Percentiles rank a stretch among this genome's conserved stretches.
These are phyloP conservation scores for Sphagnum magellanicum DNA, from an alignment of 228 moss, liverwort and hornwort species.

Conservation along the genomic window DNA sequence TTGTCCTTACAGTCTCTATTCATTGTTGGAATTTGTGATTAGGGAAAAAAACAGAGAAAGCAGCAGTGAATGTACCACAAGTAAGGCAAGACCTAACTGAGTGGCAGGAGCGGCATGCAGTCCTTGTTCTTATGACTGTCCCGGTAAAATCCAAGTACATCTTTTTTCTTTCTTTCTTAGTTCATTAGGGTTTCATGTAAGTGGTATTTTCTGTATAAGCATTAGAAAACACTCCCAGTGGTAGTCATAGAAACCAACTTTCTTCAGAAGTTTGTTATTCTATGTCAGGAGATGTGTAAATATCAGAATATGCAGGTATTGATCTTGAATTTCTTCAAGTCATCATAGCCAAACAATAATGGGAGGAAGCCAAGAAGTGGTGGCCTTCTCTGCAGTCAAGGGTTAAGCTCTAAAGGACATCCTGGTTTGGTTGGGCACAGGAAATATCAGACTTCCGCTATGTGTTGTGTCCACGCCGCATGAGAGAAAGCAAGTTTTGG, in stretches of 20 bases:
- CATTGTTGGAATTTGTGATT: not conserved
- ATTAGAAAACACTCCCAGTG: not conserved
- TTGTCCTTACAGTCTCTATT: too few relatives aligned
- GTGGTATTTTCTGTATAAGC: not conserved
- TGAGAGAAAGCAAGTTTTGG: constrained; percentile 93
- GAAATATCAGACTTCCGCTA: constrained; percentile 96
- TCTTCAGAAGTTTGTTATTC: not conserved
- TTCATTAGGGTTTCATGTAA: not conserved
- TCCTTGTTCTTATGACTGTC: constrained; percentile 79
- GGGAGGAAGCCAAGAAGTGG: too few relatives aligned
- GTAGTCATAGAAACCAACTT: too few relatives aligned
- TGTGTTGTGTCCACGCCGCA: constrained; percentile 90
- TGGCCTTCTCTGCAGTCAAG: too few relatives aligned
- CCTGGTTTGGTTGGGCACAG: constrained; percentile 20
- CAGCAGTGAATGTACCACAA: constrained; percentile 28
- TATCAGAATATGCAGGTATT: not conserved
- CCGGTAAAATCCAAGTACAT: constrained; percentile 29
- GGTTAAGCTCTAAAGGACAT: too few relatives aligned
- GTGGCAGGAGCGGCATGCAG: constrained; percentile 92
- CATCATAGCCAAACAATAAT: not conserved
- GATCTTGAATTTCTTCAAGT: not conserved
- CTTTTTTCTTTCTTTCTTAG: not conserved
- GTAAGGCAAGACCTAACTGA: constrained; percentile 67
- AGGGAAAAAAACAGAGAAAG: constrained; percentile 35
- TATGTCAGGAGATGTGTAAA: not conserved